Evolutionary conservation across 441 rosid genomes (phyloP).

Genomic region (Macaranga tanarius): DNA sequence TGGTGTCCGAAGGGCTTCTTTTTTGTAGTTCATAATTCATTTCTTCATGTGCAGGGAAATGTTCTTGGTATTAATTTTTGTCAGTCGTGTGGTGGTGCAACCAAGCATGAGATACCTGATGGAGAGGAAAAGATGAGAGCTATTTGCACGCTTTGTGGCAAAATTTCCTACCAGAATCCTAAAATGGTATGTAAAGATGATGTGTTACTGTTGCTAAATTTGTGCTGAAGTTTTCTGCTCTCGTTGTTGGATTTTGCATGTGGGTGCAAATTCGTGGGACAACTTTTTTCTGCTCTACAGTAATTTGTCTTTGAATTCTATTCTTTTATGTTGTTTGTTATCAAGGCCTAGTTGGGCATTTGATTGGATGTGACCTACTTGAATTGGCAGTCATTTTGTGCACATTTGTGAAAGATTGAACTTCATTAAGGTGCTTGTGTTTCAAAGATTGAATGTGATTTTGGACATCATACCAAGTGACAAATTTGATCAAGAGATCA

Average conservation of each 20-base stretch:
- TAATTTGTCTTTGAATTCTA: background rate
- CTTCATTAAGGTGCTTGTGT: background rate
- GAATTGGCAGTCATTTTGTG: background rate
- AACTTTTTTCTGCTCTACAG: background rate
- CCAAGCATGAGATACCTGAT: conserved; percentile 79
- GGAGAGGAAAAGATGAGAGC: conserved; percentile 92
- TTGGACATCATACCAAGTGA: background rate
- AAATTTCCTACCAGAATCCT: conserved; percentile 88
- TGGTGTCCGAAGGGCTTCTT: too few species aligned
- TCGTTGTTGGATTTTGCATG: conserved; percentile 4
- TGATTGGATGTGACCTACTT: background rate
- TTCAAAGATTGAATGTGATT: background rate
- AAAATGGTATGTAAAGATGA: conserved; percentile 59
- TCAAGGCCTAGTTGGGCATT: background rate
- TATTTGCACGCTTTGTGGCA: conserved; percentile 72
- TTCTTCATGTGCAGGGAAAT: conserved; percentile 42
- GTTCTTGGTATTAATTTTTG: conserved; percentile 74
- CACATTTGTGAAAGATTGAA: background rate
- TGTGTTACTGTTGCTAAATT: background rate
- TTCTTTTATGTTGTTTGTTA: background rate
- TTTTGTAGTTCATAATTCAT: conserved; percentile 3
- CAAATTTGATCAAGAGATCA: background rate
- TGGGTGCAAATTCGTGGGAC: background rate
- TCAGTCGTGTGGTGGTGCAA: conserved; percentile 93
- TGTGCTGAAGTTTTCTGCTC: conserved; percentile 3